Evolutionary conservation across 441 rosid genomes (phyloP), one percentile per base, ranked within the genome.

Genomic region (Pelargonium fulgidum): DNA sequence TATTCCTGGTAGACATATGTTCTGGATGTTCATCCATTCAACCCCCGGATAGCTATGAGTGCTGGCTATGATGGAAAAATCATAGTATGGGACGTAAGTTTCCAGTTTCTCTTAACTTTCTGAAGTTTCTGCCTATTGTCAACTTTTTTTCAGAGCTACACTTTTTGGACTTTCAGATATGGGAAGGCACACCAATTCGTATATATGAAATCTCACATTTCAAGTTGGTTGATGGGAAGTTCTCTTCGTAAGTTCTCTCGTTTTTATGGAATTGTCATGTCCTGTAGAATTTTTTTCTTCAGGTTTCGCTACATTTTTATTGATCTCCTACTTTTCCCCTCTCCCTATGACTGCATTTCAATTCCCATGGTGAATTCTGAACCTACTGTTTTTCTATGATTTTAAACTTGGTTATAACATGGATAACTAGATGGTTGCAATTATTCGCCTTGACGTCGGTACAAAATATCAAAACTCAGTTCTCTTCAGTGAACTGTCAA

Each of bases 51-150:
- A 71, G 99, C 98, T 66, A 94, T 94, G 99, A 94, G 98, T 80
- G 97, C 98, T 75, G 99, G 99, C 72, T 94, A 94, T 81, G 99
- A 94, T 83, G 99, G 99, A 71, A 86, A 80, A 82, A 87, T 93
- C 45, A 94, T 94, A 68, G 85, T 94, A 66, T 94, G 99, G 98
- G 99, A 94, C 86, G 99, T 94, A 83, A 89, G 99, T 33, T 33
- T 33, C 39, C 39, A 33, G 7, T 33, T 33, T 33, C 87, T 80
- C 64, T 74, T 16, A 62, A n/a, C 73, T 71, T 58, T 67, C 75
- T 33, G 69, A 72, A 47, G 48, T 68, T 64, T 72, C 22, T 26
- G 19, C 54, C 17, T n/a, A 26, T 48, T 67, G 44, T 45, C n/a
- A 16, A 14, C 67, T 77, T 73, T 54, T 76, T 59, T 67, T 61